phyloP scores from a whole-genome alignment of 768 basidiomycete genomes.

The Roridomyces roridus region DNA sequence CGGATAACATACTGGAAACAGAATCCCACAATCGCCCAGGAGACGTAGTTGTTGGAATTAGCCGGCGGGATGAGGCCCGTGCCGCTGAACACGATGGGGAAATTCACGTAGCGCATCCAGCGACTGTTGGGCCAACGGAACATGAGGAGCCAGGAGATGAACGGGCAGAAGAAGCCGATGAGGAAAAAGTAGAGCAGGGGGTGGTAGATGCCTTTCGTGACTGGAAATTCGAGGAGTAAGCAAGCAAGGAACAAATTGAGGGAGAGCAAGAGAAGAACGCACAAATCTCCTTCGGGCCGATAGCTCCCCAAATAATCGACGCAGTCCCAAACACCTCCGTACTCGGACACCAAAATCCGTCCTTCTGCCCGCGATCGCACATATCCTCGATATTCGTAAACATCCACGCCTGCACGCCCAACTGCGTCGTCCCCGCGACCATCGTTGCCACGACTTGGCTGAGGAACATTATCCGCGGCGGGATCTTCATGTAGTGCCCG shows the following conservation, averaged over 20 bases:
- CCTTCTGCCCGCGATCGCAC: constrained; percentile 66
- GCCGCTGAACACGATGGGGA: constrained; percentile 83
- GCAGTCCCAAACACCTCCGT: constrained; percentile 72
- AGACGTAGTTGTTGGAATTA: constrained; percentile 86
- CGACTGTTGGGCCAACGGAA: constrained; percentile 82
- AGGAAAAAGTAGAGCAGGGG: constrained; percentile 78
- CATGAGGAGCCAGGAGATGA: constrained; percentile 84
- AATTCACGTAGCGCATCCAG: constrained; percentile 84
- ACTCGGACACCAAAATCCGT: constrained; percentile 75
- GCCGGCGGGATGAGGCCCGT: constrained; percentile 80
- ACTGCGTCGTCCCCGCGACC: constrained; percentile 58
- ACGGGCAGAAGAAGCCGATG: constrained; percentile 73
- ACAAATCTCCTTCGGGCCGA: constrained; percentile 56
- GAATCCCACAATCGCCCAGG: constrained; percentile 80
- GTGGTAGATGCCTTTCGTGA: constrained; percentile 43
- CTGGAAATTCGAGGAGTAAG: constrained; percentile 30
- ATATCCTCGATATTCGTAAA: constrained; percentile 74
- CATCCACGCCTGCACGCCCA: constrained; percentile 73
- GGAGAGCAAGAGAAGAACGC: constrained; percentile 57
- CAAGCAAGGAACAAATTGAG: neutral
- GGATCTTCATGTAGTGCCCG: constrained; percentile 90
- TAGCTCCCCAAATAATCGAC: constrained; percentile 80
- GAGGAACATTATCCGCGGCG: constrained; percentile 81
- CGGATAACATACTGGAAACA: constrained; percentile 88
- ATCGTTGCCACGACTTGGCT: constrained; percentile 67